Conservation (phyloP, 2,329 filamentous ascomycete genomes). For the Drechmeria coniospora region DNA sequence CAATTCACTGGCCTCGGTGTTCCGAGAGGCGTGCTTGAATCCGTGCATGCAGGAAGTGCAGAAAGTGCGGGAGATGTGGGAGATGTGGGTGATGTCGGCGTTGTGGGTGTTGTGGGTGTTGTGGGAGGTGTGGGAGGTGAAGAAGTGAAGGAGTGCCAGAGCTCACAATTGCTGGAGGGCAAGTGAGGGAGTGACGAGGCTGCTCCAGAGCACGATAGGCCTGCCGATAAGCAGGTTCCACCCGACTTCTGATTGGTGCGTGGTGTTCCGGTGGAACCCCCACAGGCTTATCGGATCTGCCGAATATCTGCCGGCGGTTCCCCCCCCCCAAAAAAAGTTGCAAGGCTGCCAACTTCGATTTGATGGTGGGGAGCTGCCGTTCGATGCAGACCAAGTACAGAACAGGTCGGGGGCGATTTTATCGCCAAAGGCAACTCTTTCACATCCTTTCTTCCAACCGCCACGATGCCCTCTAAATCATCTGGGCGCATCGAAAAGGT, state of each 20-base stretch:
- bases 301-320: slow-evolving; percentile 18
- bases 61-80: no score
- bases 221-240: slow-evolving; percentile 22
- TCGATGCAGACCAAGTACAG: not conserved
- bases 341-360: no score
- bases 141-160: no score
- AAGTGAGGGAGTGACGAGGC: slow-evolving; percentile 1
- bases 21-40: no score
- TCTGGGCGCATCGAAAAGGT: slow-evolving; percentile 55
- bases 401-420: slow-evolving; percentile 1
- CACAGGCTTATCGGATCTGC: slow-evolving; percentile 20
- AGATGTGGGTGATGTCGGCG: no score
- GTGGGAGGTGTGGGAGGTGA: no score
- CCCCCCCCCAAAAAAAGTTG: slow-evolving; percentile 18
- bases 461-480: slow-evolving; percentile 44
- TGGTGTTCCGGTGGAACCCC: slow-evolving; percentile 2
- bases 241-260: slow-evolving; percentile 15
- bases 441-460: slow-evolving; percentile 12
- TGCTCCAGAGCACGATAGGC: slow-evolving; percentile 1
- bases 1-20: not conserved
- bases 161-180: no score
- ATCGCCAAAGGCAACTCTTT: slow-evolving; percentile 9
- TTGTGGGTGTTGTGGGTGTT: no score
- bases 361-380: slow-evolving; percentile 12
- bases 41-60: no score